Base-by-base conservation (phyloP, 1,139 yeast species). In the Candida glucosophila region DNA sequence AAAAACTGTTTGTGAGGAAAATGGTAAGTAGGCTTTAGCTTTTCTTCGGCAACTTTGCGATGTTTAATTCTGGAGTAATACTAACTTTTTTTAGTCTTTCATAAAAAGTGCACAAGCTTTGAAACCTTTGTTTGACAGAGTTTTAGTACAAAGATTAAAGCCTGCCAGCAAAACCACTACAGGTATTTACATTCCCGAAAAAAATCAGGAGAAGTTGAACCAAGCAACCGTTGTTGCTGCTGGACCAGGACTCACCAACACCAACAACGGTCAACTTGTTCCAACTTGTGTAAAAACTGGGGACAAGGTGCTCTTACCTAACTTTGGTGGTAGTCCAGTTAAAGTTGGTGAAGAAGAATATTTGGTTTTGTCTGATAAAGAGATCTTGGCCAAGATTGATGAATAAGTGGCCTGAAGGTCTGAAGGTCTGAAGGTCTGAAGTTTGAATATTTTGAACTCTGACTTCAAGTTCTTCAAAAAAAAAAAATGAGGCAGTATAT, bases 171-270 rank as follows among this genome's bases (percentile, higher is more conserved):
- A 86, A 66, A 90, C 98, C 32, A 83, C 95, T 30, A 78, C 94
- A 24, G 98, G 98, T 48, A 75, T 90, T 50, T 85, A 77, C 66
- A 81, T 90, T 40, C 98, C 98, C 37, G 98, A 90, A 64, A 85
- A 85, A 68, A 86, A 88, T 67, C 93, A 80, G 46, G 92, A 85
- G 58, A 90, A 90, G 65, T 73, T 85, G 53, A 82, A 82, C 67
- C 73, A 77, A 50, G 93, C 79, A 30, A 75, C 76, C 28, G 92
- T 81, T 31, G 55, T 81, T 42, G 82, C 92, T 35, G 77, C 82
- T 39, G 93, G 93, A 36, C 90, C 94, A 29, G 95, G 95, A 43
- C 61, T 73, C 33, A 74, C 77, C 41, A 63, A 70, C 42, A 70
- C 73, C 38, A 46, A 55, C 32, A 57, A 64, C 25, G 96, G 96